A percentile compares a stretch with the other conserved stretches of the same genome.
Evolutionary conservation across 495 filamentous ascomycete species (phyloP).

Genomic region (Penicillium flavigenum): DNA sequence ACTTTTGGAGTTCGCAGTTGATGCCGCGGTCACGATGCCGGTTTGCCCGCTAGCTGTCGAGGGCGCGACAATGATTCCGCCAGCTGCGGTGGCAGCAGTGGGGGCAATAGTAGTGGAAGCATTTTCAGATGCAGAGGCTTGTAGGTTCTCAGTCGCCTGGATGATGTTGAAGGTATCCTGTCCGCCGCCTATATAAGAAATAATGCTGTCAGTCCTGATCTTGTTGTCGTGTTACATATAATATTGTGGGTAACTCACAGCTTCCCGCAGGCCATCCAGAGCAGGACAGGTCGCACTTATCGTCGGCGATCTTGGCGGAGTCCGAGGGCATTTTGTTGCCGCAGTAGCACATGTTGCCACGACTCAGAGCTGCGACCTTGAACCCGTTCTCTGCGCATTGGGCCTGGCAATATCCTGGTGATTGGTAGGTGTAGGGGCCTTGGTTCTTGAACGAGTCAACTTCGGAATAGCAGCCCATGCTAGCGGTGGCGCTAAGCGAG

Average conservation of each 20-base stretch:
- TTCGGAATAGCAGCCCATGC: slow-evolving; percentile 39
- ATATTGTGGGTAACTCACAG: slow-evolving; percentile 29
- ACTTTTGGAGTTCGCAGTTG: slow-evolving; percentile 14
- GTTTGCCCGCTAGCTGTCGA: slow-evolving; percentile 15
- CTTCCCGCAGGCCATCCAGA: slow-evolving; percentile 31
- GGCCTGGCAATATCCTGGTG: slow-evolving; percentile 31
- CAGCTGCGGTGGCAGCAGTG: slow-evolving; percentile 20
- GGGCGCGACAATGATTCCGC: slow-evolving; percentile 34
- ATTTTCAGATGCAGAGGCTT: background rate
- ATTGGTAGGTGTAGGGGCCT: slow-evolving; percentile 31
- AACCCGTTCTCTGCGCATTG: slow-evolving; percentile 29
- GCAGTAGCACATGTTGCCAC: slow-evolving; percentile 39
- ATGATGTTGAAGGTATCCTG: slow-evolving; percentile 31
- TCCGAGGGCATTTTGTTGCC: slow-evolving; percentile 32
- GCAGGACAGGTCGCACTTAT: slow-evolving; percentile 34
- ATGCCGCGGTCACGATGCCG: slow-evolving; percentile 23
- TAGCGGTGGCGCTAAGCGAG: slow-evolving; percentile 11
- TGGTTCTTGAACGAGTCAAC: slow-evolving; percentile 24
- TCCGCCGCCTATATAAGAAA: slow-evolving; percentile 36
- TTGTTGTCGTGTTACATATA: slow-evolving; percentile 6
- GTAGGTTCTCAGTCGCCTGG: slow-evolving; percentile 5
- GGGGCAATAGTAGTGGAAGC: slow-evolving; percentile 5
- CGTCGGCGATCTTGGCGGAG: slow-evolving; percentile 31
- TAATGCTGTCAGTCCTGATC: background rate
- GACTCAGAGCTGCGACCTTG: slow-evolving; percentile 32